Base-by-base conservation (phyloP, 345 rosid species). In the Kandelia obovata region DNA sequence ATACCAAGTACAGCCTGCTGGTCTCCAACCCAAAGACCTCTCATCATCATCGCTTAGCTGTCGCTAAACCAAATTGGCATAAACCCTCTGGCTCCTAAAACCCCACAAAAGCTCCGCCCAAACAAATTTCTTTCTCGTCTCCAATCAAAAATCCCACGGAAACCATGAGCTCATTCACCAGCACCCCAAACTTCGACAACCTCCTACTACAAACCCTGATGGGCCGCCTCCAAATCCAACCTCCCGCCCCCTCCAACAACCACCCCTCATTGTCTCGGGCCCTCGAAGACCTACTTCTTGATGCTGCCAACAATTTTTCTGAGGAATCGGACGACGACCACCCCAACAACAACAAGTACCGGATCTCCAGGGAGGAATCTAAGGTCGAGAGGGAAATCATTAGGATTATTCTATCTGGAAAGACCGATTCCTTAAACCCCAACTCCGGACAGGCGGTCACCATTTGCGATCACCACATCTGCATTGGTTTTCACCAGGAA, bases 371-470 rank as follows among this genome's bases (percentile, higher is more conserved):
- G 60, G 99, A 92, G 71, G 99, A 95, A 71, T 76, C 96, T 35
- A 84, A 78, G 83, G 87, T 95, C 23, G 99, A 95, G 80, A 87
- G 84, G 70, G 91, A 95, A 63, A 87, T 92, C 19, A 77, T 95
- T 82, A 82, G 86, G 58, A 65, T 86, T 59, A 84, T 95, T 71
- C 81, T 82, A 2, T 83, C 96, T 7, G 96, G 96, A 5, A 79
- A 85, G 37, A 84, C 76, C 68, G 97, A 81, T 61, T 77, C 90
- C 23, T 79, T 92, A 20, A 92, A 92, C 53, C 92, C 97, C 67
- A 95, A 92, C 77, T 95, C 99, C 0, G 96, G 99, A 3, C 91
- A 95, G 70, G 98, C 99, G 0, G 91, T 90, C 30, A 81, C 93
- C 2, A 77, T 95, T 66, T 85, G 91, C 55, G 99, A 92, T 30